phyloP scores from a whole-genome alignment of 2,329 filamentous ascomycete species.

The Colletotrichum somersetense region DNA sequence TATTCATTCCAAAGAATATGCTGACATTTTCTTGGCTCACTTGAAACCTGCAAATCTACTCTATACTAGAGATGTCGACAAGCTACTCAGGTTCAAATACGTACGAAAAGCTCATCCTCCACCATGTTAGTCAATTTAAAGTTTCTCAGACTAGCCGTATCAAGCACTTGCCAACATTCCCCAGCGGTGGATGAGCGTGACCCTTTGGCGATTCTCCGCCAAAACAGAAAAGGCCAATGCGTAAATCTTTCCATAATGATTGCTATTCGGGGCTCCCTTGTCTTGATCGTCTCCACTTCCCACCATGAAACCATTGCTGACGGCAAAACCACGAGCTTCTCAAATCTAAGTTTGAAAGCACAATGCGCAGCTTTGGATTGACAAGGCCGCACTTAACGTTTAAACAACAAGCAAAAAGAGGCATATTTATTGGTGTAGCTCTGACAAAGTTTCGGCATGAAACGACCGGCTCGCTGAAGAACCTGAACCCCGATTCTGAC shows the following conservation, averaged over 20 bases:
- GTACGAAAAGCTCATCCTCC: no score
- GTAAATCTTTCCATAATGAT: no score
- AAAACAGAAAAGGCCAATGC: not conserved
- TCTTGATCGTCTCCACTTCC: not conserved
- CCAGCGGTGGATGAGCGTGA: not conserved
- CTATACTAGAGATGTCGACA: not conserved
- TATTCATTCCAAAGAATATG: no score
- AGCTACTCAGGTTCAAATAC: not conserved
- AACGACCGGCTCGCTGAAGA: not conserved
- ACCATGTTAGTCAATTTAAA: constrained; percentile 17
- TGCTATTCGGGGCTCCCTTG: no score
- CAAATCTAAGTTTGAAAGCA: not conserved
- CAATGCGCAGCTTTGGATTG: constrained; percentile 10
- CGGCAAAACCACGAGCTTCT: not conserved
- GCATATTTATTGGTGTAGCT: constrained; percentile 3
- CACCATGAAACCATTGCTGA: not conserved
- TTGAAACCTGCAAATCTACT: not conserved
- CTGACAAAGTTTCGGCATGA: constrained; percentile 15
- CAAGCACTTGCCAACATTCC: not conserved
- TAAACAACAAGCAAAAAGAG: no score
- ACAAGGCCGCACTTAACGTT: not conserved
- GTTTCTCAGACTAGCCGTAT: not conserved
- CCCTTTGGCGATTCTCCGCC: not conserved
- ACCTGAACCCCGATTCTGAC: not conserved
- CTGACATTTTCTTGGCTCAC: not conserved